phyloP scores from a whole-genome alignment of 129 eudicot species.

The Tagetes patula region DNA sequence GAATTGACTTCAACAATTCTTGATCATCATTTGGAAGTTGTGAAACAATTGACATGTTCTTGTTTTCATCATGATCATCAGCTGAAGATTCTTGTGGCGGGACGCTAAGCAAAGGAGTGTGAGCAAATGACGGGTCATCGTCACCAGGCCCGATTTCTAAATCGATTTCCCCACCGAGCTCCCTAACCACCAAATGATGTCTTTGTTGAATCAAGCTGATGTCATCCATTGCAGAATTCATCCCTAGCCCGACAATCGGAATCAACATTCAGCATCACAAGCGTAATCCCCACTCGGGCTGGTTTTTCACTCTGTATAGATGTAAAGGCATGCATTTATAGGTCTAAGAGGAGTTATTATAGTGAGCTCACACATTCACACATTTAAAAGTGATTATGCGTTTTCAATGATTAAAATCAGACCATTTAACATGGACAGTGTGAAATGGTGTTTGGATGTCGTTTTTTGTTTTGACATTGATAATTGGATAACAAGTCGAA shows the following conservation, averaged over 20 bases:
- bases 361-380: not conserved
- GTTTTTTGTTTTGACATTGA: not conserved
- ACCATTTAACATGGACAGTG: not conserved
- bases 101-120: constrained; percentile 50
- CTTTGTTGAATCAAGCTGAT: constrained; percentile 85
- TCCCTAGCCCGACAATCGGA: constrained; percentile 74
- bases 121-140: constrained; percentile 65
- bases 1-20: constrained; percentile 57
- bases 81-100: constrained; percentile 75
- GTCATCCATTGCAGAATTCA: constrained; percentile 94
- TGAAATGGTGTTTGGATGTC: not conserved
- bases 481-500: not conserved
- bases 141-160: constrained; percentile 93
- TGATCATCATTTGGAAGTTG: constrained; percentile 68
- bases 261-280: constrained; percentile 99
- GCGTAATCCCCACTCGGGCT: constrained; percentile 35
- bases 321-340: not conserved
- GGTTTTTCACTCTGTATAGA: constrained; percentile 29
- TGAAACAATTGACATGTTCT: constrained; percentile 57
- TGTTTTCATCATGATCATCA: constrained; percentile 75
- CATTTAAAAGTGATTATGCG: not conserved
- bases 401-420: not conserved
- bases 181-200: constrained; percentile 87
- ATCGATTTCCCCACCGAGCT: constrained; percentile 89
- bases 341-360: not conserved